A percentile compares a stretch with the other conserved stretches of the same genome.
phyloP scores from a whole-genome alignment of 2,329 filamentous ascomycete species.

The Cladosporium sp. region DNA sequence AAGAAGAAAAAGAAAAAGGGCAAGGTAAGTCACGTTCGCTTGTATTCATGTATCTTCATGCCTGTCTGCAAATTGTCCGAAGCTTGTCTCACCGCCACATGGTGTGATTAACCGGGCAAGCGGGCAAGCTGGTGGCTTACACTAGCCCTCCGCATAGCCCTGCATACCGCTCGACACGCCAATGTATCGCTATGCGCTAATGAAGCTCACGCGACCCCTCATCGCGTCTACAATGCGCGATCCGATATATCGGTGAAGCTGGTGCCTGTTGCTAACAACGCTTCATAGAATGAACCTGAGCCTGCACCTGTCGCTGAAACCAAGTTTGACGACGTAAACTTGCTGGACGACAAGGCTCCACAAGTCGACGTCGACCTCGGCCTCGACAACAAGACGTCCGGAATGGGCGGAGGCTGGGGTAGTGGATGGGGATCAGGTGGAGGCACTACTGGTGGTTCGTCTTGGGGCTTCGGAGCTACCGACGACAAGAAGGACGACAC shows the following conservation, averaged over 20 bases:
- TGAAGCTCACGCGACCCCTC: constrained; percentile 12
- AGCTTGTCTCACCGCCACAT: constrained; percentile 9
- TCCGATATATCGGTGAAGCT: constrained; percentile 5
- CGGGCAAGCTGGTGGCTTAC: constrained; percentile 5
- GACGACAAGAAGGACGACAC: constrained; percentile 23
- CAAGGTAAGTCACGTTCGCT: constrained; percentile 27
- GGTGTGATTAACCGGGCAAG: constrained; percentile 13
- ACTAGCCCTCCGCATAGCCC: constrained; percentile 8
- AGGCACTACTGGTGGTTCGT: constrained; percentile 16
- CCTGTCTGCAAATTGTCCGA: neutral
- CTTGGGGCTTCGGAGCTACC: constrained; percentile 33
- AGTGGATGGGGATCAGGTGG: constrained; percentile 29
- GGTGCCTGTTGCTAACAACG: neutral
- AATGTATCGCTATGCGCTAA: constrained; percentile 8
- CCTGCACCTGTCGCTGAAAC: constrained; percentile 30
- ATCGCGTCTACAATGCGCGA: constrained; percentile 2
- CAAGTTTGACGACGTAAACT: constrained; percentile 44
- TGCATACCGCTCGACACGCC: constrained; percentile 7
- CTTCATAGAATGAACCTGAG: constrained; percentile 25
- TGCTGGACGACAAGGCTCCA: constrained; percentile 43
- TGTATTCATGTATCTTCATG: constrained; percentile 13
- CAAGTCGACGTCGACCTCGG: constrained; percentile 47
- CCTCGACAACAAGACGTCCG: constrained; percentile 23
- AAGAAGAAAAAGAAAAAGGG: constrained; percentile 34
- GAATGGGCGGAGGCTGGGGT: constrained; percentile 32